Evolutionary conservation across 805 yeast species (phyloP).

Genomic region (Candida wancherniae): DNA sequence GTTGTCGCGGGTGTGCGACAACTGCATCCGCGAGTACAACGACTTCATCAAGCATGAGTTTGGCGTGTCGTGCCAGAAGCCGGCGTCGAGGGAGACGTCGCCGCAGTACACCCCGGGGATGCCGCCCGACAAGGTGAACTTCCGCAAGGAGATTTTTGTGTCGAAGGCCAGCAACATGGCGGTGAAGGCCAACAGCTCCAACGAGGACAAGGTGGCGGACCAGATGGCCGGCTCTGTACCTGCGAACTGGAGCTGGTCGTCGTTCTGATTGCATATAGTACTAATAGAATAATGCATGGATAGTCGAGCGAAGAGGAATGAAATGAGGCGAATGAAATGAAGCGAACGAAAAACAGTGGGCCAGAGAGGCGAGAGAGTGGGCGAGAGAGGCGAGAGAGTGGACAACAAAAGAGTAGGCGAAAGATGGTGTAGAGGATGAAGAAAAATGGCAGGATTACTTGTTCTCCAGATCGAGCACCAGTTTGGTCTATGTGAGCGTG

Average conservation of each 20-base stretch:
- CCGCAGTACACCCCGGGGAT: constrained; percentile 3
- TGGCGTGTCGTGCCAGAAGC: constrained; percentile 22
- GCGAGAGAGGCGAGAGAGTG: no score
- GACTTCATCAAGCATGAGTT: constrained; percentile 40
- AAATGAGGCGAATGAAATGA: no score
- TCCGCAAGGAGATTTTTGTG: constrained; percentile 10
- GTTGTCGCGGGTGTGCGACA: constrained; percentile 64
- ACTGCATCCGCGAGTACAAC: constrained; percentile 60
- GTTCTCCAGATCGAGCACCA: no score
- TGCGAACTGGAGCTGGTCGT: constrained; percentile 79
- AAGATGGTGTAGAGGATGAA: no score
- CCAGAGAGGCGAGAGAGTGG: no score
- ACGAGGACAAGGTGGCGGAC: constrained; percentile 13
- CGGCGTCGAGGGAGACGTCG: constrained; percentile 8
- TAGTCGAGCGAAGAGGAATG: no score
- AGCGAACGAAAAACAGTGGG: no score
- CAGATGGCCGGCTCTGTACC: constrained; percentile 49
- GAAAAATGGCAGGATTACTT: no score
- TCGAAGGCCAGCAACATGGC: constrained; percentile 3
- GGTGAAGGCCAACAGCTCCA: constrained; percentile 8
- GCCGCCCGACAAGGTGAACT: constrained; percentile 4
- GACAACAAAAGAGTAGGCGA: no score
- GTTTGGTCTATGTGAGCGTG: no score
- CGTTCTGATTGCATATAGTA: constrained; percentile 51
- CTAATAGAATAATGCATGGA: no score